Conservation (phyloP, 2,329 filamentous ascomycete genomes). For the Calonectria ilicicola region DNA sequence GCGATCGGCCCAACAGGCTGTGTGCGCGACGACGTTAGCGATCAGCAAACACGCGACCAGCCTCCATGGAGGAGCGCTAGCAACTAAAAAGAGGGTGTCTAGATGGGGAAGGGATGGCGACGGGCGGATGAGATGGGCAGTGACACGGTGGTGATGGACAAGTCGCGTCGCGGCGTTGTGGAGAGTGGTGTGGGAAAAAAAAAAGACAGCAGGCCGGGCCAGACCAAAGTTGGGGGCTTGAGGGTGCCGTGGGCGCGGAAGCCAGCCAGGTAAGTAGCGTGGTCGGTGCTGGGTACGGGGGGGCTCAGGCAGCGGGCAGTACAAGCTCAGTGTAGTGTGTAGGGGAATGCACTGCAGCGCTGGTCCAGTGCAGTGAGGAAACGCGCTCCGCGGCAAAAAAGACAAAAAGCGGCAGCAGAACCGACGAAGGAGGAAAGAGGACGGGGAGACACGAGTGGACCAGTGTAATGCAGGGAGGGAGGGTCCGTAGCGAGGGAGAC, state of each 20-base stretch:
- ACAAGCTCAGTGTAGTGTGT: conserved; percentile 5
- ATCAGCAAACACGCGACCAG: conserved; percentile 53
- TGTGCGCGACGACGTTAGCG: conserved; percentile 58
- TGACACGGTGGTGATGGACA: conserved; percentile 60
- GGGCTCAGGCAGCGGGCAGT: conserved; percentile 23
- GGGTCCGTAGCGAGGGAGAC: conserved; percentile 12
- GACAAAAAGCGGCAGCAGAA: conserved; percentile 22
- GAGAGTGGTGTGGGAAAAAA: conserved; percentile 52
- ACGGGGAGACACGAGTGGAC: conserved; percentile 22
- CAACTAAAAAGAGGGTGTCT: conserved; percentile 37
- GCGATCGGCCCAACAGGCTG: conserved; percentile 62
- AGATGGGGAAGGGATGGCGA: conserved; percentile 54
- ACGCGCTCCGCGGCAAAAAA: conserved; percentile 35
- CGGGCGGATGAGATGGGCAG: conserved; percentile 58
- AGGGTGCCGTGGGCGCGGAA: conserved; percentile 11
- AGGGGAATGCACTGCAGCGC: conserved; percentile 4
- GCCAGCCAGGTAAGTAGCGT: conserved; percentile 10
- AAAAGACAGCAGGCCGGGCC: conserved; percentile 28
- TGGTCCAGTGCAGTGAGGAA: conserved; percentile 16
- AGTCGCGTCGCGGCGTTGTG: conserved; percentile 58
- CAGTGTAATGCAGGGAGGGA: conserved; percentile 25
- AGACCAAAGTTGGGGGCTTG: conserved; percentile 37
- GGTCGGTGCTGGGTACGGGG: conserved; percentile 16
- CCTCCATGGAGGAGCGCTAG: conserved; percentile 55
- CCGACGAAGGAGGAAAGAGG: conserved; percentile 10